phyloP scores from a whole-genome alignment of 2,329 filamentous ascomycete species.

The Hypoxylon sp. region DNA sequence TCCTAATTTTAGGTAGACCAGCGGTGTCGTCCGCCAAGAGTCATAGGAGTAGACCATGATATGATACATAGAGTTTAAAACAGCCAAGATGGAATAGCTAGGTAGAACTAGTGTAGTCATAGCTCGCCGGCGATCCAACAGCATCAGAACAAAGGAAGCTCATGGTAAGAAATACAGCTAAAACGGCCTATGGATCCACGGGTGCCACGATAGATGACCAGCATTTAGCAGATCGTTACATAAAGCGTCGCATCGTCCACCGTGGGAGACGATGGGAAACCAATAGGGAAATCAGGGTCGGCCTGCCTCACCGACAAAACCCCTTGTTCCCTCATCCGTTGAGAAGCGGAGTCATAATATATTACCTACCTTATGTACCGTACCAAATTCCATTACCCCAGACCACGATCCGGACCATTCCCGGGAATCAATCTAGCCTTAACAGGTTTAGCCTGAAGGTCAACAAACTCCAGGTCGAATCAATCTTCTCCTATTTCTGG shows the following conservation, averaged over 20 bases:
- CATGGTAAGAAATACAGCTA: neutral
- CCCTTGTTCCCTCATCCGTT: conserved; percentile 37
- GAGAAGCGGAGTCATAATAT: conserved; percentile 26
- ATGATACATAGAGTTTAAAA: conserved; percentile 32
- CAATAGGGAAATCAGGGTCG: conserved; percentile 20
- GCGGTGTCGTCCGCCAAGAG: conserved; percentile 25
- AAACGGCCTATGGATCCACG: neutral
- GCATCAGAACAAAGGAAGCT: conserved; percentile 25
- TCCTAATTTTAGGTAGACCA: conserved; percentile 30
- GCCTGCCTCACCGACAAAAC: conserved; percentile 33
- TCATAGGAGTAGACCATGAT: conserved; percentile 17
- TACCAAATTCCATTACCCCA: conserved; percentile 30
- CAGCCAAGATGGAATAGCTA: conserved; percentile 32
- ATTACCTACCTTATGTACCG: neutral
- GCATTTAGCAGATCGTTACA: conserved; percentile 34
- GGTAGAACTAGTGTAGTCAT: conserved; percentile 10
- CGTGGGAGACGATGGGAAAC: conserved; percentile 9
- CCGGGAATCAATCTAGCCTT: conserved; percentile 17
- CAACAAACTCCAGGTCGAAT: conserved; percentile 37
- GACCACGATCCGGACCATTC: conserved; percentile 31
- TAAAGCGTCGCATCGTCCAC: conserved; percentile 16
- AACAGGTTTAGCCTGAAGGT: conserved; percentile 22
- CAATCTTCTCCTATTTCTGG: conserved; percentile 28
- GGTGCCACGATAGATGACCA: conserved; percentile 17
- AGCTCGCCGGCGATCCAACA: conserved; percentile 16